Evolutionary conservation across 129 eudicot species (phyloP).

Genomic region (Oenanthe sinensis): DNA sequence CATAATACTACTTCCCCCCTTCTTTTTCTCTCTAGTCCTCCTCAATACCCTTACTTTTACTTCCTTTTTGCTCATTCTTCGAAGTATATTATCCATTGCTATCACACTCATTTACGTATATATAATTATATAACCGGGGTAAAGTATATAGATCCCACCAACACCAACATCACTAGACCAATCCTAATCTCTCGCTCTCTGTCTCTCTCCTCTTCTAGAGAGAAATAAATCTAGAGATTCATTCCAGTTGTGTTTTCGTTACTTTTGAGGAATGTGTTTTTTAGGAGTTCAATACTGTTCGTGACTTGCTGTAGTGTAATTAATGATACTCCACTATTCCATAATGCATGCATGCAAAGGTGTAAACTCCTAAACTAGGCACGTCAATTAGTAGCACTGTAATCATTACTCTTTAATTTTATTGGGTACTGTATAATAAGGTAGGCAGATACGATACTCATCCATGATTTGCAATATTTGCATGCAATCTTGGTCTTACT

Average conservation of each 20-base stretch:
- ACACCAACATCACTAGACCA: conserved; percentile 22
- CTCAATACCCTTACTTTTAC: conserved; percentile 19
- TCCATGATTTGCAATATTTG: not conserved
- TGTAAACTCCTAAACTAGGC: conserved; percentile 16
- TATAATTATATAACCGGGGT: conserved; percentile 13
- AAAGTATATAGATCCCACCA: conserved; percentile 28
- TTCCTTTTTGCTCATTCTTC: conserved; percentile 11
- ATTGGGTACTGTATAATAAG: conserved; percentile 3
- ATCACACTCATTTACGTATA: not conserved
- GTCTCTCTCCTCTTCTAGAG: conserved; percentile 2
- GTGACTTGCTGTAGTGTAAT: conserved; percentile 4
- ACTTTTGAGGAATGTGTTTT: conserved; percentile 35
- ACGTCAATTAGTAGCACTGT: conserved; percentile 19
- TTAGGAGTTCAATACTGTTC: conserved; percentile 25
- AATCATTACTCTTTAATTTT: conserved; percentile 20
- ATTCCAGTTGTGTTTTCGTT: conserved; percentile 27
- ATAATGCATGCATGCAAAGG: conserved; percentile 27
- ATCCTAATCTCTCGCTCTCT: conserved; percentile 15
- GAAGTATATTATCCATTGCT: conserved; percentile 5
- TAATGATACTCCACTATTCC: not conserved
- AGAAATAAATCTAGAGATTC: conserved; percentile 13
- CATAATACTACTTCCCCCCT: not conserved
- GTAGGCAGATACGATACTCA: not conserved
- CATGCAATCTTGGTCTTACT: conserved; percentile 22
- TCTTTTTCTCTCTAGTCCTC: not conserved